phyloP scores from a whole-genome alignment of 306 rosid genomes.

The Castanea crenata region DNA sequence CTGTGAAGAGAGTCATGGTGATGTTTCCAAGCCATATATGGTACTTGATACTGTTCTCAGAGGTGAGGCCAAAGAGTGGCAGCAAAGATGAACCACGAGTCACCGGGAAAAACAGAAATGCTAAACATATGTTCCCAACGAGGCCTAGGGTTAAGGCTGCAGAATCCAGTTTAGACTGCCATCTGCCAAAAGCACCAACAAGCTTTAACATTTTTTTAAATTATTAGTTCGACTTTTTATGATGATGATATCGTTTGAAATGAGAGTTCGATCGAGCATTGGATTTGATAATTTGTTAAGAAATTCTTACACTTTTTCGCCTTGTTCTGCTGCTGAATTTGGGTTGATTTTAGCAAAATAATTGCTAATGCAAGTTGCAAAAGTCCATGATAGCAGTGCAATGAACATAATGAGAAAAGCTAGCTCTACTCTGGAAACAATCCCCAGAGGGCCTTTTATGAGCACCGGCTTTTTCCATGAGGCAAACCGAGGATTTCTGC shows the following conservation, averaged over 20 bases:
- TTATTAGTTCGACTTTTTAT: too few species aligned
- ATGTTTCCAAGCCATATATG: constrained; percentile 83
- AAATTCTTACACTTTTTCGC: constrained; percentile 49
- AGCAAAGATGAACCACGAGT: constrained; percentile 75
- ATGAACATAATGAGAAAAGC: constrained; percentile 62
- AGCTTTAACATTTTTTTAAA: too few species aligned
- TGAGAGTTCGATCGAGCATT: not conserved
- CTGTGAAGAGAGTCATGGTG: constrained; percentile 59
- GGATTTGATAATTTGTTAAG: not conserved
- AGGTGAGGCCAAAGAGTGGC: constrained; percentile 60
- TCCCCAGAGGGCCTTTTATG: constrained; percentile 81
- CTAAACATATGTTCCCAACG: constrained; percentile 58
- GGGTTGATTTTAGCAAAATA: constrained; percentile 33
- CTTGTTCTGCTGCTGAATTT: constrained; percentile 31
- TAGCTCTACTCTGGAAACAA: constrained; percentile 60
- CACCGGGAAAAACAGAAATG: constrained; percentile 68
- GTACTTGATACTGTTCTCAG: constrained; percentile 70
- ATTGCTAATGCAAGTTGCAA: constrained; percentile 32
- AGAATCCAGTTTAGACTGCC: constrained; percentile 49
- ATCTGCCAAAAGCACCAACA: constrained; percentile 36
- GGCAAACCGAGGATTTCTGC: constrained; percentile 3
- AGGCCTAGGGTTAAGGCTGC: constrained; percentile 44
- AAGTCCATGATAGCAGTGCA: constrained; percentile 62
- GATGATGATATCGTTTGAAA: too few species aligned
- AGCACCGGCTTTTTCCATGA: constrained; percentile 53